Evolutionary conservation across 306 rosid species (phyloP), one percentile per base, ranked within the genome.

Genomic region (Purshia tridentata): DNA sequence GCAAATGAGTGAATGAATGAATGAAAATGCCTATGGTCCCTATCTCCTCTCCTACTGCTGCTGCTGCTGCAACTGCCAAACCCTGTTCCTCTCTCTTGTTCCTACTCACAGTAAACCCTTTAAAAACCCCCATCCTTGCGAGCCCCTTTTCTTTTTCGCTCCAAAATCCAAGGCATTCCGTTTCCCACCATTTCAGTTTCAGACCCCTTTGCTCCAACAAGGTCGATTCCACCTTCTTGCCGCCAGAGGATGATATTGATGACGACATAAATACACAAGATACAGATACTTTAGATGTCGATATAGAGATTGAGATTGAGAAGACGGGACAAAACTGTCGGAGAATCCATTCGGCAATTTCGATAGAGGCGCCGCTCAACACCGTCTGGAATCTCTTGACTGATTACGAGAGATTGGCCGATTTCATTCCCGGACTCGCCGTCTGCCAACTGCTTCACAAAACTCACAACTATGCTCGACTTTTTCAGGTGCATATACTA

Each of bases 351-450:
- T 84, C 97, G 5, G 80, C 70, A 12, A 90, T 93, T 60, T 63
- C 74, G 18, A 71, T 94, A 11, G 78, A 84, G 4, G 87, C 94
- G 7, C 78, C 94, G 8, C 90, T 94, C 44, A 49, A 72, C 58
- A 12, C 85, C 4, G 69, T 91, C 69, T 94, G 97, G 97, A 80
- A 35, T 61, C 75, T 89, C 18, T 80, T 94, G 78, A 94, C 98
- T 0, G 96, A 94, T 83, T 94, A 94, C 63, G 98, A 89, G 69
- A 80, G 82, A 42, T 72, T 94, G 84, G 83, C 94, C 12, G 97
- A 91, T 72, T 91, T 91, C 65, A 88, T 94, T 69, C 98, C 98
- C 39, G 90, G 96, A 35, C 96, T 94, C 19, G 90, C 91, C 53
- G 75, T 85, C 40, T 79, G 94, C 72, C 84, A 80, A 57, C 72